Conservation (phyloP, 2,329 filamentous ascomycete genomes). For the Neopestalotiopsis clavispora region DNA sequence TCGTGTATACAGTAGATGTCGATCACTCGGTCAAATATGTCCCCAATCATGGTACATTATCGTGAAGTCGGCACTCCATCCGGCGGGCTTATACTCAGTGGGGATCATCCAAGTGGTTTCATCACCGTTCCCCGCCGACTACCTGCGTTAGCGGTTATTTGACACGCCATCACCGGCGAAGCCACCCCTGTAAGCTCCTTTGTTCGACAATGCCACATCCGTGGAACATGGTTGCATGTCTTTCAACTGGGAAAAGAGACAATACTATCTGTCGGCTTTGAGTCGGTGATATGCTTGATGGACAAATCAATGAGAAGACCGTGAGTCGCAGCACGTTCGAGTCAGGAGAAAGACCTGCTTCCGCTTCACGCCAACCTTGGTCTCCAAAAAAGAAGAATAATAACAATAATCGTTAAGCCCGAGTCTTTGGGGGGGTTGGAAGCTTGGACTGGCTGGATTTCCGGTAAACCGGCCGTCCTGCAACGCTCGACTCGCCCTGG, state of each 20-base stretch:
- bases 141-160: conserved; percentile 13
- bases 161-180: conserved; percentile 10
- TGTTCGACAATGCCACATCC: neutral
- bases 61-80: neutral
- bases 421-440: too few species aligned
- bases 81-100: neutral
- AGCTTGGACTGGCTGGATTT: too few species aligned
- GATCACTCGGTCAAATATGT: neutral
- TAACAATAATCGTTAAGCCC: neutral
- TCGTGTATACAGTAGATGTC: neutral
- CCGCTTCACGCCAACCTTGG: neutral
- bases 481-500: neutral
- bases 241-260: neutral
- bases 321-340: neutral
- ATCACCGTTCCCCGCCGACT: conserved; percentile 3
- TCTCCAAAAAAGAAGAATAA: neutral
- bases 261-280: neutral
- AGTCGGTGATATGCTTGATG: neutral
- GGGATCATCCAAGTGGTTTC: neutral
- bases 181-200: conserved; percentile 5
- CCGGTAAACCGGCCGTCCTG: neutral
- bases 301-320: neutral
- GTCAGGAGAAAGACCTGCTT: conserved; percentile 2
- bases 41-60: neutral
- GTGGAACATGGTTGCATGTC: neutral